phyloP scores from a whole-genome alignment of 352 stramenopile genomes.

The Phytophthora brassicae region DNA sequence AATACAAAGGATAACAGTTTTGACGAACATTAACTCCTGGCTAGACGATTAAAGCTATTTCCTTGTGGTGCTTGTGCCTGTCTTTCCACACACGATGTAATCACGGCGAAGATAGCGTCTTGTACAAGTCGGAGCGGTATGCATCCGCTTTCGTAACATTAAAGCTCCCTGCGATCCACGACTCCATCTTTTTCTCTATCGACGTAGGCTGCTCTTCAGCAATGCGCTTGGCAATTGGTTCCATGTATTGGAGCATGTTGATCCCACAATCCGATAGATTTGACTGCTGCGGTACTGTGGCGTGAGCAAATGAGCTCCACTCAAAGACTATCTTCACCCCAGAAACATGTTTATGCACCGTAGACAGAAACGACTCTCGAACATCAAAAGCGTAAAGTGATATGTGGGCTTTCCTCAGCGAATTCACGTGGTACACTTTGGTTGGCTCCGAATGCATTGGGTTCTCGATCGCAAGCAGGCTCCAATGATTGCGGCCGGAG shows the following conservation, averaged over 20 bases:
- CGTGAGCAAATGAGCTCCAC: neutral
- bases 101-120: no score
- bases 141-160: neutral
- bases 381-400: neutral
- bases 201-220: neutral
- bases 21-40: no score
- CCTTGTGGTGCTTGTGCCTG: no score
- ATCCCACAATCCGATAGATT: neutral
- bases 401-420: neutral
- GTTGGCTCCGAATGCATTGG: neutral
- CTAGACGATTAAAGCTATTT: no score
- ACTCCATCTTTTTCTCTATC: neutral
- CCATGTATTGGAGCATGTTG: neutral
- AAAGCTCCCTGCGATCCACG: neutral
- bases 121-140: no score
- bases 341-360: neutral
- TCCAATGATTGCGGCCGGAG: slow-evolving; percentile 1
- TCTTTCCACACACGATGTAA: no score
- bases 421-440: slow-evolving; percentile 5
- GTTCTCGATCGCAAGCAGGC: neutral
- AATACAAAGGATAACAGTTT: no score
- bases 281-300: neutral
- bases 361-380: neutral
- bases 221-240: neutral
- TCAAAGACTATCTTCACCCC: neutral